Evolutionary conservation across 257 asterid genomes (phyloP), one percentile per base, ranked within the genome.

Genomic region (Paulownia fortunei): DNA sequence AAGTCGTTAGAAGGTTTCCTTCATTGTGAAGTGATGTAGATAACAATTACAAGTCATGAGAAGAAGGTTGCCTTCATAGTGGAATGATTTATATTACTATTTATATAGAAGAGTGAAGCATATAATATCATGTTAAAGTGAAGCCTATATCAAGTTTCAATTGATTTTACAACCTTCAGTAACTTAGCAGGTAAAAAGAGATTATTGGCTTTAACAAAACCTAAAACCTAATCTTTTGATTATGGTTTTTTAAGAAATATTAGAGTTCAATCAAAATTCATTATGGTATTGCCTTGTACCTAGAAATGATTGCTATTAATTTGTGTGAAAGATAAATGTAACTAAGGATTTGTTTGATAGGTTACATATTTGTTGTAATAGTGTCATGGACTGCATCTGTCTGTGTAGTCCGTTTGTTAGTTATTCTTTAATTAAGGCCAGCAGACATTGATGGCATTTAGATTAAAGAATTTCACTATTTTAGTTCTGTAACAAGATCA

Each of bases 401-500:
- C 5, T 61, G 68, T 61, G 21, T 60, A 60, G 67, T 61, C 18
- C 16, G 23, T 16, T 61, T 30, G 19, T 15, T 58, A 21, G 5
- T 58, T 58, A 2, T 58, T 52, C 59, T 61, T 61, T 61, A 61
- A 59, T 30, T 5, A 61, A 12, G 42, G 39, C 67, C 11, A 30
- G 39, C 30, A 24, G 42, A 60, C 67, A 11, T 60, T 60, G 67
- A 60, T 60, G 42, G 67, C n/a, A n/a, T n/a, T n/a, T n/a, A n/a
- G n/a, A n/a, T n/a, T n/a, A n/a, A n/a, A n/a, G n/a, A n/a, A n/a
- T n/a, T n/a, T n/a, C n/a, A n/a, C n/a, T n/a, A n/a, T n/a, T n/a
- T n/a, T n/a, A n/a, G n/a, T n/a, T n/a, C n/a, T n/a, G n/a, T n/a
- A n/a, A n/a, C n/a, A n/a, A n/a, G n/a, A n/a, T n/a, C n/a, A n/a